Base-by-base conservation (phyloP, 768 basidiomycete species). In the Naganishia vaughanmartiniae region DNA sequence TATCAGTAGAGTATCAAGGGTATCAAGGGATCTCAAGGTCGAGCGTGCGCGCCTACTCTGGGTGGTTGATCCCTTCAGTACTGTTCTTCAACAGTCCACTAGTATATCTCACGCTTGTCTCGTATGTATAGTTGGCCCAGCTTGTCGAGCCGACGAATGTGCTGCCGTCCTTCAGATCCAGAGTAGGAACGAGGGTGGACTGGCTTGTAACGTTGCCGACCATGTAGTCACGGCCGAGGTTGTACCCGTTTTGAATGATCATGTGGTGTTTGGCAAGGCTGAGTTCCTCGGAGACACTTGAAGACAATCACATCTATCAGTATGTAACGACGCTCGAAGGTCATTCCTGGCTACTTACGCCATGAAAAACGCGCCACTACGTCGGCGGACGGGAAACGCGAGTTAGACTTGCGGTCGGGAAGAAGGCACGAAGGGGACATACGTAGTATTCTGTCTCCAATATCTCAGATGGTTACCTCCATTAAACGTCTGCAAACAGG, bases 381-480 rank as follows among this genome's bases (percentile, higher is more conserved):
- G 4, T 15, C 34, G 5, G 14, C n/a, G 17, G 33, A 30, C 28
- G n/a, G 53, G 28, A 66, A 30, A 31, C 10, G 30, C 42, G 17
- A 1, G 17, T 21, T 19, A 48, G 45, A 2, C 28, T 66, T n/a
- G 15, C 34, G 11, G 2, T 34, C 17, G 42, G 4, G 14, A 24
- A n/a, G 24, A 7, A 2, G 30, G 19, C 3, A 55, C 28, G 9
- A 54, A 39, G 30, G 14, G 10, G 42, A 36, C 45, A 31, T 26
- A 39, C 71, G 28, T 54, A 72, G 68, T 92, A 70, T 90, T 85
- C 82, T 94, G 93, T 6, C 84, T 80, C 92, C 92, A 94, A 80
- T 93, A 94, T 51, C 93, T 86, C 77, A 93, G 87, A 77, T 96
- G 93, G 76, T 90, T 86, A 6, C 93, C 93, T 1, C 93, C 93